Base-by-base conservation (phyloP, 371 early-diverging fungal genomes). In the Mucor mucedo region DNA sequence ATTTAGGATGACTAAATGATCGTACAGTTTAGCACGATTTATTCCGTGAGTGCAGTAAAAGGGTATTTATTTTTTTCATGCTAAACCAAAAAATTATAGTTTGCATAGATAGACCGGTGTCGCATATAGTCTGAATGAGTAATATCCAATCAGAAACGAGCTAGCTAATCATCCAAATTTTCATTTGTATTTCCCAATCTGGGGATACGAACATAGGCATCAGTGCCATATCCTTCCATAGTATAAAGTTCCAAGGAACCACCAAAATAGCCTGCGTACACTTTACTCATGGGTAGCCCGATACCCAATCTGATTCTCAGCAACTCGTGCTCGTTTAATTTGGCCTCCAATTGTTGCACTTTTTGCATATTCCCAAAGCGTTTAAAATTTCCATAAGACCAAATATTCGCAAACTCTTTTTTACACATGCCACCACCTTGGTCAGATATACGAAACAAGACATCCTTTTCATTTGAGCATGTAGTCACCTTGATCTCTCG, bases 191-290 rank as follows among this genome's bases (percentile, higher is more conserved):
- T 87, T 28, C 89, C 89, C 39, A 88, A 72, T 7, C 77, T 68
- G 4, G 89, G 89, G 52, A 90, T 75, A 54, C 84, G 80, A 11
- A 95, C 85, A 69, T 94, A 95, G 1, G 89, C 91, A 62, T 95
- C 95, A 39, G 92, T 91, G 9, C 94, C 95, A 58, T 82, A 88
- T 1, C 92, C 93, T 30, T 91, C 85, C 86, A 93, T 82, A 3
- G 88, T 81, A 8, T 83, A 73, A 6, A 93, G 66, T 21, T 74
- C 80, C 44, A 95, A 75, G 21, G 75, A 71, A 13, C 90, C 90
- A 44, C 89, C 89, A 89, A 89, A 89, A 65, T 88, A 91, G 77
- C 91, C 89, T n/a, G 92, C 92, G 73, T 92, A 94, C 3, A 91
- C 91, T 47, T 84, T 77, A 44, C 88, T 85, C 92, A 95, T 91